Conservation (phyloP, 352 stramenopile genomes). For the Phytophthora idaei region DNA sequence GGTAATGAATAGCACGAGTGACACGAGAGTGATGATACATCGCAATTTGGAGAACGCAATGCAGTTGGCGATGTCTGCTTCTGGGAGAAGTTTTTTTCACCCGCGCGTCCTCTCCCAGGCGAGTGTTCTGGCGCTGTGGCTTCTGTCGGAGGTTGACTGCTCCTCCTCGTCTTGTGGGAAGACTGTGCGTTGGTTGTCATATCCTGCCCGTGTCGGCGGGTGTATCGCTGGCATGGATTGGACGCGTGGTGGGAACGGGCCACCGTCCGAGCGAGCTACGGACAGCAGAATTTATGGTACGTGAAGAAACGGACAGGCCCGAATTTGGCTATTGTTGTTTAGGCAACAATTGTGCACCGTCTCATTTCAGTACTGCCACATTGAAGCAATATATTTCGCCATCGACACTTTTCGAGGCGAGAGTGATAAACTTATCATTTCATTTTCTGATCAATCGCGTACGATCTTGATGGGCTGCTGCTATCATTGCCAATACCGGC, state of each 20-base stretch:
- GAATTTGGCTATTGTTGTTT: background rate
- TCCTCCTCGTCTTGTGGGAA: background rate
- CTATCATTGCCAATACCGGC: no score
- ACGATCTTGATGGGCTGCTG: no score
- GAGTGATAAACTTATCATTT: no score
- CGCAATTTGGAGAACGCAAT: slow-evolving; percentile 37
- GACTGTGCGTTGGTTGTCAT: background rate
- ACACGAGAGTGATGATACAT: slow-evolving; percentile 45
- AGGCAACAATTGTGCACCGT: background rate
- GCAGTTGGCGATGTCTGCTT: slow-evolving; percentile 35
- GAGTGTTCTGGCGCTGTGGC: slow-evolving; percentile 4
- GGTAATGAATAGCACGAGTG: slow-evolving; percentile 41
- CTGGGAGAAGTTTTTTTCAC: slow-evolving; percentile 21
- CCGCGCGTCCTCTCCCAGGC: background rate
- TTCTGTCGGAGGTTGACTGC: background rate
- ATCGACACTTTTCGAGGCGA: no score
- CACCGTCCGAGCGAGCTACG: background rate
- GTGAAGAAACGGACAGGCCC: slow-evolving; percentile 6
- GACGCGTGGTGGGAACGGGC: no score
- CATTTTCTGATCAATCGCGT: no score
- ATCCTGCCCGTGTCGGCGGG: background rate
- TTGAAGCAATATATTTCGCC: no score
- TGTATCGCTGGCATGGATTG: slow-evolving; percentile 12
- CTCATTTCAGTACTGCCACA: no score
- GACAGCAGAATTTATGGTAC: background rate